Evolutionary conservation across 495 filamentous ascomycete genomes (phyloP), one percentile per base, ranked within the genome.

Genomic region (Usnea hakonensis): DNA sequence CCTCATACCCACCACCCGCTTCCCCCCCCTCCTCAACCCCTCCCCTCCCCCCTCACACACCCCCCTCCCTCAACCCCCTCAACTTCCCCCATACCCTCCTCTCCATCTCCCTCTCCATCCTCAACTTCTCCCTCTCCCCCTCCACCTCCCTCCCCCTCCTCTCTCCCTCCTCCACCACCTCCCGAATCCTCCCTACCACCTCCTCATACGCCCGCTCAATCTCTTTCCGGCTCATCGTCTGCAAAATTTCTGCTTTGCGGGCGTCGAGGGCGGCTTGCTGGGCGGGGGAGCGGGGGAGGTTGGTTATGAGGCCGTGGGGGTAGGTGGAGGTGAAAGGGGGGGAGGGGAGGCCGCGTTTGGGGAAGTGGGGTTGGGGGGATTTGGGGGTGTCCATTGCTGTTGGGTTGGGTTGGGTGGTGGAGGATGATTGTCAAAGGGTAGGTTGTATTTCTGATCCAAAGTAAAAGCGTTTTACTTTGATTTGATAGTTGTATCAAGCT

Each of bases 51-150:
- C 41, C n/a, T n/a, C n/a, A n/a, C n/a, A n/a, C n/a, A n/a, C n/a
- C 52, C 16, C 33, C 50, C 21, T 60, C 62, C 54, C 46, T 53
- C 41, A 44, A 46, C 38, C 50, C 65, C 55, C 58, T 65, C 54
- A 64, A 48, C 67, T 61, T 67, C 58, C 57, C 59, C 54, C 55
- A 67, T 26, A 67, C 59, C 44, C 62, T 57, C 64, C 65, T 55
- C 62, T 69, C 67, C 61, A 64, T 52, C 58, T 69, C 67, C 67
- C 67, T 54, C 53, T 61, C 41, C 65, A 55, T 64, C 41, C 36
- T 50, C 65, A 63, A 55, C 35, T 57, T 58, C 54, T 69, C 67
- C 41, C 67, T 63, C 52, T 69, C 60, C 13, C 32, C 57, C 28
- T 65, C 62, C 37, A 69, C 57, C 54, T 62, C 65, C 55, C 52